These are phyloP conservation scores for Teunomyces lycoperdinae DNA, from an alignment of 805 yeast species.

Conservation along the genomic window DNA sequence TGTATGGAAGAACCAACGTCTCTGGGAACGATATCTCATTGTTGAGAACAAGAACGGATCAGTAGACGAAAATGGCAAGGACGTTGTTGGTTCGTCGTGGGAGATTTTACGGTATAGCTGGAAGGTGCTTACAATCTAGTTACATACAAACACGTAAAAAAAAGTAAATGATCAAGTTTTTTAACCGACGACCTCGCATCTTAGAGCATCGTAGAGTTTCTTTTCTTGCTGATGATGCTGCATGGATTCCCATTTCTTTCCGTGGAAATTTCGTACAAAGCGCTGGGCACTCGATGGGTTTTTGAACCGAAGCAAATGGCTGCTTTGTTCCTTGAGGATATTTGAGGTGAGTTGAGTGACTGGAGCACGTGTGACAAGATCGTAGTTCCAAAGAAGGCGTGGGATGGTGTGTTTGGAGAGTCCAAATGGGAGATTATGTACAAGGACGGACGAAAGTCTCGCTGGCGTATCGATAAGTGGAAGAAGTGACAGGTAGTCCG, in stretches of 20 bases:
- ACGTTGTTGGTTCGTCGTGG: constrained; percentile 35
- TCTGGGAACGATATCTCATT: constrained; percentile 85
- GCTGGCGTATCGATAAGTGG: constrained; percentile 5
- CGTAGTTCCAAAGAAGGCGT: constrained; percentile 49
- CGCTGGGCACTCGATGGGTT: constrained; percentile 44
- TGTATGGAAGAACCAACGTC: constrained; percentile 68
- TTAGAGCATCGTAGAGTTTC: constrained; percentile 33
- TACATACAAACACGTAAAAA: constrained; percentile 7
- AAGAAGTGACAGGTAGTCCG: not conserved
- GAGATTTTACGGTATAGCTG: constrained; percentile 69
- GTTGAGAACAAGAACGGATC: constrained; percentile 42
- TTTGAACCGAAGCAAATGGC: constrained; percentile 43
- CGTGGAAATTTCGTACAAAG: constrained; percentile 54
- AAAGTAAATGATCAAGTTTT: not conserved
- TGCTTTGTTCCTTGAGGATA: constrained; percentile 23
- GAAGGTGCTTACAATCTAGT: constrained; percentile 51
- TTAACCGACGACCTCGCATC: constrained; percentile 34
- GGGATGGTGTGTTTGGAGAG: constrained; percentile 36
- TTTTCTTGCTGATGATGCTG: constrained; percentile 21
- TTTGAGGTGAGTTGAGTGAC: constrained; percentile 24
- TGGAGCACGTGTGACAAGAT: constrained; percentile 26
- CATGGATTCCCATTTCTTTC: constrained; percentile 39
- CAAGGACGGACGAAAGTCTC: constrained; percentile 31
- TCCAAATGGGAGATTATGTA: constrained; percentile 48
- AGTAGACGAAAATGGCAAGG: constrained; percentile 4